Percentiles rank a stretch among this genome's conserved stretches.
Conservation (phyloP, 2,329 filamentous ascomycete species). For the Sporothrix protearum region DNA sequence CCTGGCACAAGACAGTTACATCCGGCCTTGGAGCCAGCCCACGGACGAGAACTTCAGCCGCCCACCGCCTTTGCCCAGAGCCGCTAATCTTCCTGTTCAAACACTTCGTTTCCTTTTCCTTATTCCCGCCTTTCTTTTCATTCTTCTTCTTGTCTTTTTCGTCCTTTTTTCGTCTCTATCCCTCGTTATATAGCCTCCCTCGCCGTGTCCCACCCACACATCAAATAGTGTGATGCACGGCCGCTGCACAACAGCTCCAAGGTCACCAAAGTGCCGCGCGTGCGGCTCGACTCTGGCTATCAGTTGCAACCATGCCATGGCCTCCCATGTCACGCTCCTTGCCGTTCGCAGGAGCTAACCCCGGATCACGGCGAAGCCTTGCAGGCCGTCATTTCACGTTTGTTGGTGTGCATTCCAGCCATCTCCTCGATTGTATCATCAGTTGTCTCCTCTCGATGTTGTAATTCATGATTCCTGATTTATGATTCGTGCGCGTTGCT, state of each 20-base stretch:
- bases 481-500: no score
- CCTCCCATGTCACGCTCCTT: not conserved
- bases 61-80: not conserved
- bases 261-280: not conserved
- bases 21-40: constrained; percentile 1
- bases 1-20: not conserved
- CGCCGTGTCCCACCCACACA: not conserved
- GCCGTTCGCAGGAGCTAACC: not conserved
- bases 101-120: not conserved
- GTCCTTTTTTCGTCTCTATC: not conserved
- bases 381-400: not conserved
- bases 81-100: not conserved
- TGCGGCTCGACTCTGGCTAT: not conserved
- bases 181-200: not conserved
- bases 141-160: no score
- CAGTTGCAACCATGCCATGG: not conserved
- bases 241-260: not conserved
- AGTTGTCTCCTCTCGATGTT: not conserved
- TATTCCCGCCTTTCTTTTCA: not conserved
- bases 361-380: not conserved
- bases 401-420: no score
- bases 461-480: not conserved
- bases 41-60: not conserved
- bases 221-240: not conserved
- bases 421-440: no score